These are phyloP conservation scores for Malus orientalis DNA, from an alignment of 306 rosid genomes.

Conservation along the genomic window DNA sequence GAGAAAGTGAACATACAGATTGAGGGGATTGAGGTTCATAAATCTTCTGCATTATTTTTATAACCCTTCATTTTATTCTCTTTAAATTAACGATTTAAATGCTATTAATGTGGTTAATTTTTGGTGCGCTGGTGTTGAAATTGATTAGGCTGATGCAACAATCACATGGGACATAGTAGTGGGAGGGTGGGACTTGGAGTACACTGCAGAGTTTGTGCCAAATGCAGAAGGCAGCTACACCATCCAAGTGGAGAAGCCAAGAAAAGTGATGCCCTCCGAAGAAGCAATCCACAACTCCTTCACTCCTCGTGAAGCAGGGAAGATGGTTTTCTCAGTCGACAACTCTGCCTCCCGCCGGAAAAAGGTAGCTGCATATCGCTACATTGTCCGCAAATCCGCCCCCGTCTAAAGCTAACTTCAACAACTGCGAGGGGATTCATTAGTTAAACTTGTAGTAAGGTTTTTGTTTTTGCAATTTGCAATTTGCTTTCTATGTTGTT, in stretches of 20 bases:
- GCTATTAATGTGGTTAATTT: neutral
- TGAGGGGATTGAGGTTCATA: slow-evolving; percentile 87
- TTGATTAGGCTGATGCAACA: slow-evolving; percentile 70
- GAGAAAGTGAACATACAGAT: slow-evolving; percentile 96
- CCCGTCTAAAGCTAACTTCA: neutral
- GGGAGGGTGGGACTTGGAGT: slow-evolving; percentile 94
- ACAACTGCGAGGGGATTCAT: neutral
- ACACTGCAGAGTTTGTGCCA: slow-evolving; percentile 87
- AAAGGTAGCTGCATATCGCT: slow-evolving; percentile 88
- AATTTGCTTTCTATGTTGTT: slow-evolving; percentile 4
- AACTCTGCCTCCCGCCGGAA: slow-evolving; percentile 68
- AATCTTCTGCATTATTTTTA: neutral
- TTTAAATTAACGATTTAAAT: neutral
- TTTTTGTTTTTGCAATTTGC: neutral
- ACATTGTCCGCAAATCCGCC: slow-evolving; percentile 52
- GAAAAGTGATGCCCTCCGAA: slow-evolving; percentile 52
- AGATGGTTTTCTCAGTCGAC: slow-evolving; percentile 77
- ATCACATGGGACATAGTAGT: slow-evolving; percentile 95
- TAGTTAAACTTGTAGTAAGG: neutral
- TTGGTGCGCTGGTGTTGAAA: neutral
- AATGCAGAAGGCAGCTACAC: slow-evolving; percentile 71
- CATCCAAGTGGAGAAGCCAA: slow-evolving; percentile 67
- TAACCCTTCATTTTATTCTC: too few relatives aligned
- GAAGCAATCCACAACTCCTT: slow-evolving; percentile 82
- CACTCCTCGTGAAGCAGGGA: slow-evolving; percentile 58